Evolutionary conservation across 2,329 filamentous ascomycete genomes (phyloP), one percentile per base, ranked within the genome.

Genomic region (Ophiocordyceps unilateralis): DNA sequence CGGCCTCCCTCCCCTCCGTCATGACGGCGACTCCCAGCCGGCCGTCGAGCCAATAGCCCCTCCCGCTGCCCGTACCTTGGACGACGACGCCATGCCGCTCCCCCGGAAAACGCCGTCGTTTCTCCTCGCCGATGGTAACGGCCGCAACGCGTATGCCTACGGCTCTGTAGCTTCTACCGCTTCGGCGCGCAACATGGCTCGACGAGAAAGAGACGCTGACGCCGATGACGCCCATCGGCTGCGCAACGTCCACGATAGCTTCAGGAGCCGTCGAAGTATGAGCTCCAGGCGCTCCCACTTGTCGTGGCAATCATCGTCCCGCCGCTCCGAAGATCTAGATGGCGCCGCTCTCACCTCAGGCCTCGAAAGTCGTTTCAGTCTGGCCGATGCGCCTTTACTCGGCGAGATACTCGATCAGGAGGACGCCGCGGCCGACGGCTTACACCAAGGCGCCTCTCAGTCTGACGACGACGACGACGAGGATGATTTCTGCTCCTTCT

Each of bases 381-480:
- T 72, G n/a, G 59, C 65, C 17, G 66, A 76, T 47, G 61, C 64
- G 2, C 55, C 69, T 3, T 53, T 72, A 19, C 55, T 68, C 15
- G 64, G 64, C 46, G 65, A 66, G 24, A 57, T 69, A 20, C 54
- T 67, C 5, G 64, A 66, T 17, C 60, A 66, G 43, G 55, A 59
- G 39, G 62, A 67, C 48, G 62, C 64, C 15, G 57, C 63, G 19
- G 68, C 73, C 22, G 65, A 70, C 15, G 81, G 84, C 55, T 79
- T n/a, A n/a, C n/a, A n/a, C n/a, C n/a, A n/a, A n/a, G n/a, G 85
- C 58, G 79, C 86, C 58, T 85, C 81, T 0, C 78, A 39, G n/a
- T 22, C 36, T 8, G 36, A 22, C 19, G 36, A 21, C 6, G 64
- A 66, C 17, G 60, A 66, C 43, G 55, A 59, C 40, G 62, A 67